Evolutionary conservation across 192 early-diverging fungal species (phyloP), one percentile per base, ranked within the genome.

Genomic region (Mortierella claussenii): DNA sequence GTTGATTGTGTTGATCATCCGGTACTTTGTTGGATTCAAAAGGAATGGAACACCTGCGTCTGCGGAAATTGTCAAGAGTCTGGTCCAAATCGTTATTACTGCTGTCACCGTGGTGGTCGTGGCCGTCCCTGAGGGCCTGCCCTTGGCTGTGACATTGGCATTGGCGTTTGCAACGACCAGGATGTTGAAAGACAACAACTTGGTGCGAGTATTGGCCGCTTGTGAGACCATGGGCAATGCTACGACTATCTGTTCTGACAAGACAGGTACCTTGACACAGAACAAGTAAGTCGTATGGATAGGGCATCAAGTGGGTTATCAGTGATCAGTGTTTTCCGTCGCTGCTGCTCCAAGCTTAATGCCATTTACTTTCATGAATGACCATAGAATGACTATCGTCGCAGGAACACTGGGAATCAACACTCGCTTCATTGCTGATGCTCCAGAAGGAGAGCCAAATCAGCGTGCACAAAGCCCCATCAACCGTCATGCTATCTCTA

Each of bases 161-260:
- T 85, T 99, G 45, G 96, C 96, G 1, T 93, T 94, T 79, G 96
- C 96, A 4, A 98, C 98, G 15, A 89, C 90, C 34, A 82, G 91
- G 15, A 99, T 99, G 98, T 75, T 98, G 50, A 94, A 95, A 54
- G 97, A 99, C 80, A 96, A 97, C 61, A 98, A 98, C 81, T 82
- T 99, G 21, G 98, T 99, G 28, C 91, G 98, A 26, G 90, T 98
- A 50, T 83, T 99, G 13, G 90, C 93, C 28, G 94, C 98, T 8
- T 99, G 98, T 80, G 98, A 99, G 79, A 98, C 97, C 24, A 99
- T 99, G 98, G 92, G 92, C 52, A 97, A 96, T 68, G 98, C 98
- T 11, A 99, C 96, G 11, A 97, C 97, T 1, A 89, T 99, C 24
- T 99, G 98, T 81, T 96, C 95, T 18, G 98, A 99, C 84, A 99